Evolutionary conservation across 2,329 filamentous ascomycete genomes (phyloP), one percentile per base, ranked within the genome.

Genomic region (Berkeleyomyces rouxiae): DNA sequence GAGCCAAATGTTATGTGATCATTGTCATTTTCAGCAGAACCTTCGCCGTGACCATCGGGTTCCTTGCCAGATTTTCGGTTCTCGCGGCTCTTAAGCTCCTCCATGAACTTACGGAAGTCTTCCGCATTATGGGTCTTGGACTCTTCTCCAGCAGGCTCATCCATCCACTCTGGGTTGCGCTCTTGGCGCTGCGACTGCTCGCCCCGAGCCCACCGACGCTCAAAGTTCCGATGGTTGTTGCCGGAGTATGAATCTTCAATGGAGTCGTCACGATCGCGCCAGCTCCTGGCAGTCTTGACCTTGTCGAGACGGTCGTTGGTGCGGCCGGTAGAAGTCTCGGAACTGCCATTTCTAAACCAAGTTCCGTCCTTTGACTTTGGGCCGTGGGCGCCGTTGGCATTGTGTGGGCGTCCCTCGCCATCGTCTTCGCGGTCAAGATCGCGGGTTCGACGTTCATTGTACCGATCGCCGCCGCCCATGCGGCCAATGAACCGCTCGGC

Each of bases 91-190:
- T 84, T 92, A 90, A 95, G 95, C 66, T 80, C 81, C 68, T 95
- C 89, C 79, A 96, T 96, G 84, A 92, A 96, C 67, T 88, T 88
- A 74, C 95, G 86, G 72, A 96, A 95, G 67, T 96, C 91, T 70
- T 95, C 90, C 69, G 89, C 86, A 0, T 90, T 96, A 68, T 89
- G 87, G 4, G 79, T 81, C 68, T 86, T 82, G 43, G 81, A 76
- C 68, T 86, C 83, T 60, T 88, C 86, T 64, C 86, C 85, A 31
- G 79, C 79, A 13, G 84, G 83, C 64, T 85, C 81, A 70, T 95
- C 90, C 72, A 96, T 79, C 92, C 91, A 96, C 73, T 96, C 91
- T 4, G 92, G 91, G 59, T 95, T 89, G 67, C 88, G 84, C 70
- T 95, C 90, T 67, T 80, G 75, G 64, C 81, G 80, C 42, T 79